Evolutionary conservation across 306 rosid genomes (phyloP).

Genomic region (Ormosia emarginata): DNA sequence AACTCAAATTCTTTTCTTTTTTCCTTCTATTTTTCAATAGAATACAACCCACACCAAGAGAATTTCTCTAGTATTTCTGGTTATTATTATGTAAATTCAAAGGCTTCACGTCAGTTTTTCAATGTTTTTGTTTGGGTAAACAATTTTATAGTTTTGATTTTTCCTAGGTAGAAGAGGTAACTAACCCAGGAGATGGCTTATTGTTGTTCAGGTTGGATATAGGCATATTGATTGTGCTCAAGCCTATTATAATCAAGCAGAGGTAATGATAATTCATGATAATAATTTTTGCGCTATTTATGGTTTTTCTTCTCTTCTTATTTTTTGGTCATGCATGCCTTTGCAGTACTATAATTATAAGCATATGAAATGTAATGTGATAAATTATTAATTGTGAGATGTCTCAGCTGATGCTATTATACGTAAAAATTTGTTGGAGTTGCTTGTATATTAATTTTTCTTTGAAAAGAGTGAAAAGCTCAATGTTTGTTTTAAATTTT

Average conservation of each 20-base stretch:
- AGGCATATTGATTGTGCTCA: conserved; percentile 69
- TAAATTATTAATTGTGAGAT: background rate
- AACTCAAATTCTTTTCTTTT: too few relatives aligned
- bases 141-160: background rate
- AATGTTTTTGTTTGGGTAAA: background rate
- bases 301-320: background rate
- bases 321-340: background rate
- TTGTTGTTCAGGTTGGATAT: conserved; percentile 19
- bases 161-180: background rate
- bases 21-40: background rate
- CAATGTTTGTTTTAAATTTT: background rate
- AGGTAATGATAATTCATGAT: conserved; percentile 28
- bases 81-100: background rate
- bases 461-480: background rate
- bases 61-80: background rate
- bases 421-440: background rate
- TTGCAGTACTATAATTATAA: background rate
- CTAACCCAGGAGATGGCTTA: background rate
- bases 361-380: background rate
- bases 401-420: background rate
- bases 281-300: background rate
- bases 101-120: background rate
- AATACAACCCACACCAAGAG: background rate
- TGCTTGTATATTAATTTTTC: background rate
- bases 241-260: conserved; percentile 45